Evolutionary conservation across 2,329 filamentous ascomycete genomes (phyloP).

Genomic region (Fusarium gaditjirri): DNA sequence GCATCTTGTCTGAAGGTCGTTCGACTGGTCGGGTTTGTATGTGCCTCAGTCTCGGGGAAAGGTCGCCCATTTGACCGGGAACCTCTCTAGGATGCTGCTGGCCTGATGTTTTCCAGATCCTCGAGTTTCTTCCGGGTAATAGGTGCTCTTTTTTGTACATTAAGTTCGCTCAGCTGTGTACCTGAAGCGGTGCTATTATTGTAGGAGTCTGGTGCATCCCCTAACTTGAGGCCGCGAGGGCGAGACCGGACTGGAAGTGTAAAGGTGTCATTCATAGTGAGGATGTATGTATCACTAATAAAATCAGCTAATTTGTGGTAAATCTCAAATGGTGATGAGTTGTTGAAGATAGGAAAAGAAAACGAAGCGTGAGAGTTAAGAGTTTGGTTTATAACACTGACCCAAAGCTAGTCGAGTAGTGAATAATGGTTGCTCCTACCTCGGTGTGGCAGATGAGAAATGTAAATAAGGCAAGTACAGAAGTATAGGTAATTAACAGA

Average conservation of each 20-base stretch:
- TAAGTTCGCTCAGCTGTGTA: neutral
- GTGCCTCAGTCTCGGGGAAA: constrained; percentile 16
- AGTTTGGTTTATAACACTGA: neutral
- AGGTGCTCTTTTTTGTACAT: constrained; percentile 7
- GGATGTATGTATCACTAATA: neutral
- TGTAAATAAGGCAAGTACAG: neutral
- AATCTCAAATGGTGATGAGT: constrained; percentile 1
- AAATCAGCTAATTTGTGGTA: neutral
- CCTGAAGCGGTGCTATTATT: constrained; percentile 5
- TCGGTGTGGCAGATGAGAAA: neutral
- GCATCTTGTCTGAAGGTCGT: constrained; percentile 22
- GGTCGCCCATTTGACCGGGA: neutral
- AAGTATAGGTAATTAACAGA: neutral
- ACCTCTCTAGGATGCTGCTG: constrained; percentile 12
- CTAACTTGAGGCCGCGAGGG: neutral
- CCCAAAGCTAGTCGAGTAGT: neutral
- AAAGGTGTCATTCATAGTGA: constrained; percentile 34
- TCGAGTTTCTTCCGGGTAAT: neutral
- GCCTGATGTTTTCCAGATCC: constrained; percentile 19
- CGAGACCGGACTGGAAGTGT: constrained; percentile 28
- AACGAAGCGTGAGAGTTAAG: neutral
- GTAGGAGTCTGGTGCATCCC: neutral
- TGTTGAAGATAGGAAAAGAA: neutral
- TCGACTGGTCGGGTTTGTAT: constrained; percentile 12
- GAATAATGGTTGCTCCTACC: neutral